Evolutionary conservation across 352 stramenopile species (phyloP).

Genomic region (Thalassiosira oceanica): DNA sequence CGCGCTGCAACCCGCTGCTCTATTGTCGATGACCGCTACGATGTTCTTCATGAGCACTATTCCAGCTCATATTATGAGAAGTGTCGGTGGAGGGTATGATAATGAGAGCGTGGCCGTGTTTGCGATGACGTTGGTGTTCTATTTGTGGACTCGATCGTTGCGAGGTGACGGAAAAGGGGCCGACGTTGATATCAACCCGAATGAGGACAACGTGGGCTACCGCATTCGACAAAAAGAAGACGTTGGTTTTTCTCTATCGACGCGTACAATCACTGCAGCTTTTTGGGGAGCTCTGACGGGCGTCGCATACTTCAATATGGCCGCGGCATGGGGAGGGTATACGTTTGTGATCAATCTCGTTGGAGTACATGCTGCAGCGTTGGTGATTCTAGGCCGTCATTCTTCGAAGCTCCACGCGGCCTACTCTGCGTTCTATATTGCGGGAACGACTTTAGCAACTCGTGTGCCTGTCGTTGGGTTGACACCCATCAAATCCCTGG

Average conservation of each 20-base stretch:
- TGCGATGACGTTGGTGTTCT: slow-evolving; percentile 96
- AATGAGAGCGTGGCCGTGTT: slow-evolving; percentile 97
- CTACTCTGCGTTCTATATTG: slow-evolving; percentile 95
- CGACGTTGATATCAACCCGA: background rate
- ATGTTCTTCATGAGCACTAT: slow-evolving; percentile 93
- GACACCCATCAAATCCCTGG: slow-evolving; percentile 88
- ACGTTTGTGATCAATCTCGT: slow-evolving; percentile 99
- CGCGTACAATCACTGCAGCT: slow-evolving; percentile 17
- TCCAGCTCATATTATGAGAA: slow-evolving; percentile 96
- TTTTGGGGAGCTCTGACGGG: slow-evolving; percentile 53
- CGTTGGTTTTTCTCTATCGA: slow-evolving; percentile 23
- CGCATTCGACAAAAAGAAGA: slow-evolving; percentile 36
- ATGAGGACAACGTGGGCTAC: slow-evolving; percentile 13
- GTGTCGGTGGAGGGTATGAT: slow-evolving; percentile 95
- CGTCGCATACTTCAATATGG: slow-evolving; percentile 94
- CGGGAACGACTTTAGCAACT: slow-evolving; percentile 95
- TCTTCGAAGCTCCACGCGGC: slow-evolving; percentile 91
- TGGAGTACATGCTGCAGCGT: slow-evolving; percentile 92
- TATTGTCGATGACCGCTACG: slow-evolving; percentile 46
- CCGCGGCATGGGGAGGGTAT: slow-evolving; percentile 95
- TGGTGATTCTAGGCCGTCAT: slow-evolving; percentile 93
- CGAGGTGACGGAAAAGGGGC: slow-evolving; percentile 21
- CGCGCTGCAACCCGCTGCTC: slow-evolving; percentile 26
- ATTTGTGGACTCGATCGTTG: slow-evolving; percentile 87
- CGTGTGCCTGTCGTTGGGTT: slow-evolving; percentile 97